Percentiles rank a stretch among this genome's conserved stretches.
Evolutionary conservation across 1,284 basidiomycete species (phyloP).

Genomic region (Apiotrichum sp.): DNA sequence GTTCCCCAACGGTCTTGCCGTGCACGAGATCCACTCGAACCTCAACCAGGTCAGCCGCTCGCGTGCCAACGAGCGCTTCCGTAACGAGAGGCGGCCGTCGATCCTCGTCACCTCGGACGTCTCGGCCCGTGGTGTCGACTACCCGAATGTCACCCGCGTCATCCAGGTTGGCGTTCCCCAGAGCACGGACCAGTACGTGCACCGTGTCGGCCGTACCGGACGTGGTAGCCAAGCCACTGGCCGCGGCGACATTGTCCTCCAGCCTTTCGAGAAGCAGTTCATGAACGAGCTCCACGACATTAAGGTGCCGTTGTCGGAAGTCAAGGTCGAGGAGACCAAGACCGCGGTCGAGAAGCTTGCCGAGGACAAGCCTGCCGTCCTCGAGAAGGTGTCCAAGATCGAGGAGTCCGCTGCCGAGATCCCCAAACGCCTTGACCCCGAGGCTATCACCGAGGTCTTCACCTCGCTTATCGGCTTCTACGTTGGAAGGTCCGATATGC

Average conservation of each 20-base stretch:
- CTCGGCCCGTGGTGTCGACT: slow-evolving; percentile 84
- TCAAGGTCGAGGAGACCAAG: slow-evolving; percentile 54
- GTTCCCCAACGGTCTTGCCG: slow-evolving; percentile 54
- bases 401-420: slow-evolving; percentile 44
- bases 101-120: slow-evolving; percentile 85
- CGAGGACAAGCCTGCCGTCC: slow-evolving; percentile 6
- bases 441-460: slow-evolving; percentile 61
- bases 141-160: slow-evolving; percentile 83
- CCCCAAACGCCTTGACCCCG: slow-evolving; percentile 52
- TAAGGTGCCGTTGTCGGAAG: slow-evolving; percentile 64
- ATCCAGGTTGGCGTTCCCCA: slow-evolving; percentile 83
- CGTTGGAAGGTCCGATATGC: slow-evolving; percentile 52
- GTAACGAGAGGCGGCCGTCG: slow-evolving; percentile 56
- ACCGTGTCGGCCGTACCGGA: slow-evolving; percentile 87
- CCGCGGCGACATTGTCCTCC: slow-evolving; percentile 78
- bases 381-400: slow-evolving; percentile 33
- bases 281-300: slow-evolving; percentile 55
- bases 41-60: slow-evolving; percentile 62
- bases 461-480: slow-evolving; percentile 73
- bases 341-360: slow-evolving; percentile 53
- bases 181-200: slow-evolving; percentile 72
- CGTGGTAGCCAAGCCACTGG: slow-evolving; percentile 62
- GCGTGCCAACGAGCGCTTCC: slow-evolving; percentile 63
- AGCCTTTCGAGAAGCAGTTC: slow-evolving; percentile 76
- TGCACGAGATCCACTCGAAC: slow-evolving; percentile 86